Evolutionary conservation across 1,139 yeast genomes (phyloP).

Genomic region (Yueomyces sp.): DNA sequence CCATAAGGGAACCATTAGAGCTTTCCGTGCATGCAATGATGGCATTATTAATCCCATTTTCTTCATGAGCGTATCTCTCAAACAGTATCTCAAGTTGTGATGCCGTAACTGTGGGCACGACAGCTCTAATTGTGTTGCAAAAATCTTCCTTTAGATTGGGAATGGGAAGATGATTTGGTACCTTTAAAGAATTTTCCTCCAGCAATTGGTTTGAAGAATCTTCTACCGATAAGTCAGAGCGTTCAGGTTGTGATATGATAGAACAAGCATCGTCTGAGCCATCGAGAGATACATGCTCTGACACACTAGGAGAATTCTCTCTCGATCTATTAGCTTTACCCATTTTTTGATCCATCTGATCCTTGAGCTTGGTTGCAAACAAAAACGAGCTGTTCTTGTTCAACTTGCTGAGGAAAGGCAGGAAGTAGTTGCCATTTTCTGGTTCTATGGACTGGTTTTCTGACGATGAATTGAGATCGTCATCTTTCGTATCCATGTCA

Average conservation of each 20-base stretch:
- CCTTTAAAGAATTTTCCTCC: neutral
- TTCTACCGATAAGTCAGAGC: neutral
- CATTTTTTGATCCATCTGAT: neutral
- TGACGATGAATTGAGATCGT: no score
- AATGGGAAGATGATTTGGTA: no score
- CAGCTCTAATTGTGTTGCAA: slow-evolving; percentile 1
- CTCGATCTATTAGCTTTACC: neutral
- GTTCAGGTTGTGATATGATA: no score
- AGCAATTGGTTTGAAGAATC: neutral
- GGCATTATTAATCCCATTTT: slow-evolving; percentile 4
- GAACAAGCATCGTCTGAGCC: no score
- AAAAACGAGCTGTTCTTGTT: neutral
- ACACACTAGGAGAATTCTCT: no score
- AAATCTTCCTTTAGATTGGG: slow-evolving; percentile 1
- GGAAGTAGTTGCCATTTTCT: no score
- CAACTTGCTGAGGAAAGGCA: neutral
- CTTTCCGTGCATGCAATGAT: slow-evolving; percentile 5
- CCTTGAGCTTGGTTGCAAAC: neutral
- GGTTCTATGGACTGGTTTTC: no score
- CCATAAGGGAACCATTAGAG: neutral
- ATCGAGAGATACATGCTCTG: no score
- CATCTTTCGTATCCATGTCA: no score
- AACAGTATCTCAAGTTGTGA: slow-evolving; percentile 1
- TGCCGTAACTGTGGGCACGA: slow-evolving; percentile 5
- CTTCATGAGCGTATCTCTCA: slow-evolving; percentile 2